phyloP scores from a whole-genome alignment of 2,329 filamentous ascomycete species.

The Fusarium sp. region DNA sequence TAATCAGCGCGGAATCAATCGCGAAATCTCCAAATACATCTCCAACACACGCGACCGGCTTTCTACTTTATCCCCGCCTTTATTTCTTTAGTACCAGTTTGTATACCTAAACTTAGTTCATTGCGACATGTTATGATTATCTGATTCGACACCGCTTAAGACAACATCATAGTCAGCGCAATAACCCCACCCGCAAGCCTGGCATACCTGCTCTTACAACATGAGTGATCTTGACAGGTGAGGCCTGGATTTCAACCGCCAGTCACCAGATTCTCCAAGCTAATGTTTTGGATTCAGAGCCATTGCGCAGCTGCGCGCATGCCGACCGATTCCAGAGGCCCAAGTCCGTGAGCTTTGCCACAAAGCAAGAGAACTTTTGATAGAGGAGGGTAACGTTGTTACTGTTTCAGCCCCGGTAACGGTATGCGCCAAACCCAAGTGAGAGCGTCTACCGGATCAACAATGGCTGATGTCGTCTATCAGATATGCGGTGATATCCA shows the following conservation, averaged over 20 bases:
- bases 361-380: constrained; percentile 94
- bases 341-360: constrained; percentile 98
- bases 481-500: constrained; percentile 97
- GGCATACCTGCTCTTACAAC: constrained; percentile 44
- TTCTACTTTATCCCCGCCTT: constrained; percentile 10
- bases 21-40: constrained; percentile 39
- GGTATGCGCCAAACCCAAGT: constrained; percentile 61
- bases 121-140: constrained; percentile 48
- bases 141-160: constrained; percentile 14
- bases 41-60: constrained; percentile 22
- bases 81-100: neutral
- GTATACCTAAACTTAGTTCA: neutral
- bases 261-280: constrained; percentile 17
- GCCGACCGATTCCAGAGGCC: constrained; percentile 93
- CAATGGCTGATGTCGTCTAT: constrained; percentile 24
- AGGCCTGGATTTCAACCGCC: constrained; percentile 41
- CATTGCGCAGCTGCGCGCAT: constrained; percentile 94
- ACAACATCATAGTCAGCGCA: constrained; percentile 36
- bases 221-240: constrained; percentile 98
- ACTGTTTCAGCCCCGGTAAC: constrained; percentile 95
- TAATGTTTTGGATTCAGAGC: constrained; percentile 68
- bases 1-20: constrained; percentile 32
- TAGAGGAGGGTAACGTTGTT: constrained; percentile 98
- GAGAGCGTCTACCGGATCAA: neutral
- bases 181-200: constrained; percentile 41